Evolutionary conservation across 768 basidiomycete genomes (phyloP).

Genomic region (Pulveroboletus sp.): DNA sequence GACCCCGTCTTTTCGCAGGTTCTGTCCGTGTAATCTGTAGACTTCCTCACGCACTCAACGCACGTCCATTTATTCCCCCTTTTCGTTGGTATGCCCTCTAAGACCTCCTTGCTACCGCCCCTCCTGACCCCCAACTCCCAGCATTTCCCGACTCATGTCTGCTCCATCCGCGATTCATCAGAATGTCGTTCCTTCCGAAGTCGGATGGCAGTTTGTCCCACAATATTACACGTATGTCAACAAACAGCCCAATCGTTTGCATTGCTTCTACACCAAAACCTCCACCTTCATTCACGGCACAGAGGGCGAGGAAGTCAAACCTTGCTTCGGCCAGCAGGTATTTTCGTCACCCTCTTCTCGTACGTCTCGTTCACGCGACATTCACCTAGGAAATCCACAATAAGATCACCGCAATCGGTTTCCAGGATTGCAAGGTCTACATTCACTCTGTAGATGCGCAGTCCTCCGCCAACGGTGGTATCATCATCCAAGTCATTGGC

Average conservation of each 20-base stretch:
- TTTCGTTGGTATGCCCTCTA: slow-evolving; percentile 22
- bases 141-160: slow-evolving; percentile 38
- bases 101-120: not conserved
- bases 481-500: slow-evolving; percentile 98
- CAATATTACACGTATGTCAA: slow-evolving; percentile 99
- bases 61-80: slow-evolving; percentile 35
- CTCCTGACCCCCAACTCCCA: slow-evolving; percentile 5
- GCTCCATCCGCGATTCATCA: slow-evolving; percentile 45
- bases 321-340: slow-evolving; percentile 93
- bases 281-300: slow-evolving; percentile 97
- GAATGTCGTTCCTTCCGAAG: slow-evolving; percentile 84
- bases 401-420: slow-evolving; percentile 91
- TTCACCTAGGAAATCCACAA: slow-evolving; percentile 85
- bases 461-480: slow-evolving; percentile 89
- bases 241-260: slow-evolving; percentile 93
- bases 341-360: slow-evolving; percentile 24
- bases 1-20: slow-evolving; percentile 26
- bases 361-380: slow-evolving; percentile 3
- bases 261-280: slow-evolving; percentile 98
- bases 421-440: slow-evolving; percentile 97
- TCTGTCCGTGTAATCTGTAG: slow-evolving; percentile 35
- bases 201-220: slow-evolving; percentile 99
- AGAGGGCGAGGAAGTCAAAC: slow-evolving; percentile 89
- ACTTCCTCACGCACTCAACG: slow-evolving; percentile 34
- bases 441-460: slow-evolving; percentile 98